Evolutionary conservation across 306 rosid species (phyloP).

Genomic region (Carpinus fangiana): DNA sequence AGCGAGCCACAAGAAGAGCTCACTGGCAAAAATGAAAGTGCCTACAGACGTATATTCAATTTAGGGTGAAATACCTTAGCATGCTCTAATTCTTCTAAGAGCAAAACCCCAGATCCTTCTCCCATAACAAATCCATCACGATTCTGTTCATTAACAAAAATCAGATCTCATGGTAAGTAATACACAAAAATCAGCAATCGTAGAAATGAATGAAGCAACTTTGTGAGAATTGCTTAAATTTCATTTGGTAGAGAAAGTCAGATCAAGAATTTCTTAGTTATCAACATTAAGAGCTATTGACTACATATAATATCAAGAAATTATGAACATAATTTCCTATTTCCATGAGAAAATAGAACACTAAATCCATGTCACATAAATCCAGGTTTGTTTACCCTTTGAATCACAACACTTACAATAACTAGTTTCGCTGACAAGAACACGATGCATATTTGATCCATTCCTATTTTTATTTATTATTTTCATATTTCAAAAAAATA

Average conservation of each 20-base stretch:
- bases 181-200: slow-evolving; percentile 16
- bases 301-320: not conserved
- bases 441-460: not conserved
- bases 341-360: too few species aligned
- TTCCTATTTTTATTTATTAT: not conserved
- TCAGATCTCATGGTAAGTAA: slow-evolving; percentile 30
- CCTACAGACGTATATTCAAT: not conserved
- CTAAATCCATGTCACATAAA: too few species aligned
- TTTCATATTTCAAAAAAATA: not conserved
- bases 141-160: slow-evolving; percentile 57
- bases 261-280: not conserved
- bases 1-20: not conserved
- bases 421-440: not conserved
- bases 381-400: not conserved
- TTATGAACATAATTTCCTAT: not conserved
- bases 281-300: not conserved
- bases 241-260: not conserved
- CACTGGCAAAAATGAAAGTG: not conserved
- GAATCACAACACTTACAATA: not conserved
- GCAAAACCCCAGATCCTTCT: slow-evolving; percentile 96
- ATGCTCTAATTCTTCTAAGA: slow-evolving; percentile 93
- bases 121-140: slow-evolving; percentile 99
- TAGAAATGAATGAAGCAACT: slow-evolving; percentile 7
- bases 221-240: slow-evolving; percentile 3
- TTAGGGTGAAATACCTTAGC: slow-evolving; percentile 66